A percentile compares a stretch with the other conserved stretches of the same genome.
Conservation (phyloP, 345 rosid genomes). For the Brassica rapa region DNA sequence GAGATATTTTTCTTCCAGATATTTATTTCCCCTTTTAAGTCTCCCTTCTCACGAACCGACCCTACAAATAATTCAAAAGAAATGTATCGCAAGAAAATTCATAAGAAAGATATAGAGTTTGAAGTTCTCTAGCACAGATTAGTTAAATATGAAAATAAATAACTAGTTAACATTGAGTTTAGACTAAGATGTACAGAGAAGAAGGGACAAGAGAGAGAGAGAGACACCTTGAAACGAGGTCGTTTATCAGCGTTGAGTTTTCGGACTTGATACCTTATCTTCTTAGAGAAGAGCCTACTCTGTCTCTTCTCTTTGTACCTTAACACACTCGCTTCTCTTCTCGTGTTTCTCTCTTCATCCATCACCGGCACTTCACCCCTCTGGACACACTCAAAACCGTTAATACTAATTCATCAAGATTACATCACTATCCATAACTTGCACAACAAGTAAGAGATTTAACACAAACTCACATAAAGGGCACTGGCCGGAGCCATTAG, state of each 20-base stretch:
- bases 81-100: neutral
- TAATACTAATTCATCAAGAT: neutral
- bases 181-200: neutral
- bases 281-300: slow-evolving; percentile 68
- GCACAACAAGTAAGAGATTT: slow-evolving; percentile 15
- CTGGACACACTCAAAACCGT: slow-evolving; percentile 25
- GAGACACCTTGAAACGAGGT: slow-evolving; percentile 63
- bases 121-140: neutral
- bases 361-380: slow-evolving; percentile 71
- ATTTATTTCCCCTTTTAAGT: slow-evolving; percentile 11
- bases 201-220: neutral
- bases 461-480: slow-evolving; percentile 48
- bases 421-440: slow-evolving; percentile 10
- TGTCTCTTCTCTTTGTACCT: slow-evolving; percentile 80
- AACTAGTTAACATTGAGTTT: neutral
- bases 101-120: slow-evolving; percentile 6
- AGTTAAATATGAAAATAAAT: neutral
- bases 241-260: slow-evolving; percentile 82
- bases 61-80: slow-evolving; percentile 51
- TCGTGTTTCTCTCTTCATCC: slow-evolving; percentile 61
- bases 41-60: slow-evolving; percentile 58
- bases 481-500: slow-evolving; percentile 39
- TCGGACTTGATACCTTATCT: slow-evolving; percentile 79
- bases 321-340: slow-evolving; percentile 78
- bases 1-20: slow-evolving; percentile 22